phyloP scores from a whole-genome alignment of 2,329 filamentous ascomycete species.

The Aspergillus intermedius region DNA sequence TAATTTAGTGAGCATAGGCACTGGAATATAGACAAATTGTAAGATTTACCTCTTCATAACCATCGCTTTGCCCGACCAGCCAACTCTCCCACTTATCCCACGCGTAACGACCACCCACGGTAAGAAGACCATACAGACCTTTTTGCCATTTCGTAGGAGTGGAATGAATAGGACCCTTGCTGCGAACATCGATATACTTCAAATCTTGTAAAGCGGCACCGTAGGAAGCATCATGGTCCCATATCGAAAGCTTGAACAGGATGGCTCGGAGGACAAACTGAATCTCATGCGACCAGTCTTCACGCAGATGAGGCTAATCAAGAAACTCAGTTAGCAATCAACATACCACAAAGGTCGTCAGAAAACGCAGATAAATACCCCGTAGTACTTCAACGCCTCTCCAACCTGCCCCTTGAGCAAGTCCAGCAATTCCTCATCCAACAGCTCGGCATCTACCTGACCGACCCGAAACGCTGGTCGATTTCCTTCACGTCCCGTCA shows the following conservation, averaged over 20 bases:
- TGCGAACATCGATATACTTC: slow-evolving; percentile 77
- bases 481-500: slow-evolving; percentile 70
- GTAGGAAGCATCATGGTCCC: slow-evolving; percentile 94
- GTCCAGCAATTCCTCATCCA: slow-evolving; percentile 87
- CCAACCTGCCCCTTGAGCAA: slow-evolving; percentile 79
- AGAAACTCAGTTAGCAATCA: slow-evolving; percentile 5
- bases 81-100: slow-evolving; percentile 92
- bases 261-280: slow-evolving; percentile 67
- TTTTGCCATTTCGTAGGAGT: slow-evolving; percentile 80
- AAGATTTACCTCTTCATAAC: slow-evolving; percentile 54
- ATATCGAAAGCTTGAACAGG: slow-evolving; percentile 90
- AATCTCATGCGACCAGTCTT: slow-evolving; percentile 86
- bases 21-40: not conserved
- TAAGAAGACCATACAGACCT: slow-evolving; percentile 72
- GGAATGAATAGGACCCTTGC: slow-evolving; percentile 54
- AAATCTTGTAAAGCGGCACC: slow-evolving; percentile 89
- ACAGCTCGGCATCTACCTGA: slow-evolving; percentile 88
- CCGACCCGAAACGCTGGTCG: slow-evolving; percentile 85
- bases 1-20: slow-evolving; percentile 18
- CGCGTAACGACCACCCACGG: slow-evolving; percentile 78
- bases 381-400: slow-evolving; percentile 82
- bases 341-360: not conserved
- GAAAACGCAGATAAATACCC: slow-evolving; percentile 42
- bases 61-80: slow-evolving; percentile 69
- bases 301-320: slow-evolving; percentile 56